Percentiles rank a stretch among this genome's conserved stretches.
Evolutionary conservation across 2,329 filamentous ascomycete species (phyloP).

Genomic region (Exophiala bonariae): DNA sequence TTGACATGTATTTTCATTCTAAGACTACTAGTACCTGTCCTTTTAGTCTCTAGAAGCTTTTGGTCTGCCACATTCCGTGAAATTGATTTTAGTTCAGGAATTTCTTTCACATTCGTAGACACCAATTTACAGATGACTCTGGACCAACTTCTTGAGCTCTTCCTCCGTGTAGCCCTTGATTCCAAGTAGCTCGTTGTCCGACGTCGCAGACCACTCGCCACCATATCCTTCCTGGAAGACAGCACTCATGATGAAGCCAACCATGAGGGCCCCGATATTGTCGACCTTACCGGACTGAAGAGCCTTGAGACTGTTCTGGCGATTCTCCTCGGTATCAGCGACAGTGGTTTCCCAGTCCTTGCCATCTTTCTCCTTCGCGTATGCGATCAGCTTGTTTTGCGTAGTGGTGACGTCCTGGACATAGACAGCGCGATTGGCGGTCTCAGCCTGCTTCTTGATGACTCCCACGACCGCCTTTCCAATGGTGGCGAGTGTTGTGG

Average conservation of each 20-base stretch:
- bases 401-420: conserved; percentile 46
- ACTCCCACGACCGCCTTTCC: conserved; percentile 52
- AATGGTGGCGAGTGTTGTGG: conserved; percentile 50
- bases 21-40: too few relatives aligned
- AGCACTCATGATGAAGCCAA: conserved; percentile 32
- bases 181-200: conserved; percentile 39
- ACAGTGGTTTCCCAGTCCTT: conserved; percentile 21
- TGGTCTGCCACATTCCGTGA: too few relatives aligned
- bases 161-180: conserved; percentile 34
- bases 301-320: conserved; percentile 32
- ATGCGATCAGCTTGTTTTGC: conserved; percentile 43
- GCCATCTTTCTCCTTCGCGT: conserved; percentile 35
- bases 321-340: conserved; percentile 12
- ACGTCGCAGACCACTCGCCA: neutral
- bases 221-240: conserved; percentile 34
- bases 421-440: conserved; percentile 52
- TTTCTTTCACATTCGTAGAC: too few relatives aligned
- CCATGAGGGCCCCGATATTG: conserved; percentile 24
- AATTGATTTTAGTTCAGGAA: too few relatives aligned
- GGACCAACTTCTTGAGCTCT: conserved; percentile 34
- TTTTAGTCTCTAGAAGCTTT: too few relatives aligned
- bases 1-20: too few relatives aligned
- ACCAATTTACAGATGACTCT: conserved; percentile 14
- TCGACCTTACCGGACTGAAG: conserved; percentile 31
- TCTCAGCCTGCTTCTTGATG: conserved; percentile 51